Base-by-base conservation (phyloP, 2,329 filamentous ascomycete genomes). In the Clonostachys rhizophaga region DNA sequence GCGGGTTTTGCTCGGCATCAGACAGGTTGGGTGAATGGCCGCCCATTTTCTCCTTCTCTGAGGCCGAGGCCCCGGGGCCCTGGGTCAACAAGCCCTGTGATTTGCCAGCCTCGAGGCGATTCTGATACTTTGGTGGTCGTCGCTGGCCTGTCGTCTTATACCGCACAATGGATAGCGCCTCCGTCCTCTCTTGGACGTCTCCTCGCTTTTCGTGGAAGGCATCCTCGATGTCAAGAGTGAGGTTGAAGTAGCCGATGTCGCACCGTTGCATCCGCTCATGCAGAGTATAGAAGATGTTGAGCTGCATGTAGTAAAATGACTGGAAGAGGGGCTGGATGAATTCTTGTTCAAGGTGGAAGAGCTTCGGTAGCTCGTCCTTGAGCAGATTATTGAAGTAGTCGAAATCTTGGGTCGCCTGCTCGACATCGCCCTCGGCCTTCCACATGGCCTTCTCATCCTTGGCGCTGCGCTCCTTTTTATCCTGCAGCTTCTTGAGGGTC, bases 251-350 rank as follows among this genome's bases (percentile, higher is more conserved):
- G 51, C 91, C 91, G 62, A 99, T 99, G 61, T 97, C 91, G 65
- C 95, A 91, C 55, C 80, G 84, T 71, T 99, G 94, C 94, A 99
- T 99, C 70, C 86, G 90, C 69, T 97, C 92, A 66, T 99, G 94
- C 46, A 99, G 77, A 1, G 94, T 99, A 70, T 99, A 99, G 68
- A 97, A 99, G 54, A 99, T 89, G 68, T 99, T 99, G 54, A 99
- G 81, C 69, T 99, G 94, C 94, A 99, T 99, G 75, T 97, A 99
- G 72, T 99, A 99, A 73, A 99, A 99, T 10, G 89, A 95, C 66
- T 97, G 94, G 77, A 99, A 99, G 8, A 99, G 81, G 4, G 94
- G 94, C 56, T 89, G 86, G 66, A 99, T 99, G 66, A 99, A 97
- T 66, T 97, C 87, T 53, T 86, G 82, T 67, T 99, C 94, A 16